A percentile compares a stretch with the other conserved stretches of the same genome.
Evolutionary conservation across 371 early-diverging fungal species (phyloP).

Genomic region (Zychaea mexicana): DNA sequence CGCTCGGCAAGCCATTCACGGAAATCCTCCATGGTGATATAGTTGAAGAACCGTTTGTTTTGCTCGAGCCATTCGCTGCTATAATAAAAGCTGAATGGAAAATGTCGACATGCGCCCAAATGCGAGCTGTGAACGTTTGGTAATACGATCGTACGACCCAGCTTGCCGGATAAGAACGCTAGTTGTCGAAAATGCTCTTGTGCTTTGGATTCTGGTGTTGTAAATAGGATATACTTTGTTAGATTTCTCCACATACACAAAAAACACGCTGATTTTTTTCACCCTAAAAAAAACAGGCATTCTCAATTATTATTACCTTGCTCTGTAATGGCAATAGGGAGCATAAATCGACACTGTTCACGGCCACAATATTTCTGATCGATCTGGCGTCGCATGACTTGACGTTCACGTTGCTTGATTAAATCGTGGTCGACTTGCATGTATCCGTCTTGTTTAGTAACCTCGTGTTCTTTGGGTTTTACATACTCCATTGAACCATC

Average conservation of each 20-base stretch:
- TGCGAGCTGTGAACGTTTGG: constrained; percentile 37
- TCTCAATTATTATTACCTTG: constrained; percentile 35
- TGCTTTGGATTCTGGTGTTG: constrained; percentile 32
- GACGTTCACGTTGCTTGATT: constrained; percentile 7
- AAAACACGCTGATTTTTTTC: no score
- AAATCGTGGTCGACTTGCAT: constrained; percentile 17
- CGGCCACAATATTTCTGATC: constrained; percentile 36
- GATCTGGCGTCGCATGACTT: constrained; percentile 19
- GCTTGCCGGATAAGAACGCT: constrained; percentile 31
- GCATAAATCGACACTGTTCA: constrained; percentile 32
- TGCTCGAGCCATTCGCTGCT: constrained; percentile 19
- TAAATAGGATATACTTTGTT: neutral
- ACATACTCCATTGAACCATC: constrained; percentile 9
- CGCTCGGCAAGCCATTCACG: constrained; percentile 25
- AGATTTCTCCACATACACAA: neutral
- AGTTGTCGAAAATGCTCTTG: constrained; percentile 41
- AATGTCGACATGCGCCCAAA: constrained; percentile 28
- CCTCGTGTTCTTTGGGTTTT: constrained; percentile 1
- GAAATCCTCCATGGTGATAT: constrained; percentile 30
- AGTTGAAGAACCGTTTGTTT: constrained; percentile 25
- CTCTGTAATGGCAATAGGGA: constrained; percentile 38
- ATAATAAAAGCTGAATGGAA: constrained; percentile 34
- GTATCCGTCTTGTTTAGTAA: neutral
- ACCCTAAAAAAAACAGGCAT: no score
- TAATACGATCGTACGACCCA: constrained; percentile 35